Evolutionary conservation across 305 asterid species (phyloP).

Genomic region (Caryopteris hybrid): DNA sequence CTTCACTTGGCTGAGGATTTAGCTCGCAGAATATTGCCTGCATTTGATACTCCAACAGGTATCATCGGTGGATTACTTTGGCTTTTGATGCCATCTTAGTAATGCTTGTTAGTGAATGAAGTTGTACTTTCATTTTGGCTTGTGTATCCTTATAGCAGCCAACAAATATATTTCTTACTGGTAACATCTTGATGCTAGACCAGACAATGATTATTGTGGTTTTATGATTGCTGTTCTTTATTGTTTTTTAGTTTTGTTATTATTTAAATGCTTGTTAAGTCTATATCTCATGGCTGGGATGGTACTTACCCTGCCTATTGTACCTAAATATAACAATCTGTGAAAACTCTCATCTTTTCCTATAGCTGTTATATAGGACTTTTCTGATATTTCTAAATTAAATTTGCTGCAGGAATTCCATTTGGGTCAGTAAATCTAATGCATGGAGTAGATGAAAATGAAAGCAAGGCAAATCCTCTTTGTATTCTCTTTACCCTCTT

Average conservation of each 20-base stretch:
- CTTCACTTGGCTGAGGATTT: slow-evolving; percentile 93
- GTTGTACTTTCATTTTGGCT: background rate
- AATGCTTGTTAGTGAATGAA: background rate
- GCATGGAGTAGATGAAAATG: slow-evolving; percentile 93
- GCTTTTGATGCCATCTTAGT: background rate
- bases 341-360: background rate
- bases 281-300: background rate
- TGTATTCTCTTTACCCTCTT: slow-evolving; percentile 59
- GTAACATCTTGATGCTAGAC: slow-evolving; percentile 1
- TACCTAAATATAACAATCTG: background rate
- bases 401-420: slow-evolving; percentile 81
- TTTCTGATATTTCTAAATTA: slow-evolving; percentile 23
- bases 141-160: slow-evolving; percentile 4
- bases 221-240: background rate
- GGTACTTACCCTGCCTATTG: background rate
- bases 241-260: background rate
- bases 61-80: slow-evolving; percentile 12
- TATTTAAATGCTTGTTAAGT: background rate
- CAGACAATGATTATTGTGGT: background rate
- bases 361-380: background rate
- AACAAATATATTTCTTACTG: background rate
- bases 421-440: slow-evolving; percentile 92
- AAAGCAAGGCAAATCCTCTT: slow-evolving; percentile 95
- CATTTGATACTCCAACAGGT: slow-evolving; percentile 99
- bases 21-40: slow-evolving; percentile 88